phyloP scores from a whole-genome alignment of 2,329 filamentous ascomycete species.

The Alternaria gaisen region DNA sequence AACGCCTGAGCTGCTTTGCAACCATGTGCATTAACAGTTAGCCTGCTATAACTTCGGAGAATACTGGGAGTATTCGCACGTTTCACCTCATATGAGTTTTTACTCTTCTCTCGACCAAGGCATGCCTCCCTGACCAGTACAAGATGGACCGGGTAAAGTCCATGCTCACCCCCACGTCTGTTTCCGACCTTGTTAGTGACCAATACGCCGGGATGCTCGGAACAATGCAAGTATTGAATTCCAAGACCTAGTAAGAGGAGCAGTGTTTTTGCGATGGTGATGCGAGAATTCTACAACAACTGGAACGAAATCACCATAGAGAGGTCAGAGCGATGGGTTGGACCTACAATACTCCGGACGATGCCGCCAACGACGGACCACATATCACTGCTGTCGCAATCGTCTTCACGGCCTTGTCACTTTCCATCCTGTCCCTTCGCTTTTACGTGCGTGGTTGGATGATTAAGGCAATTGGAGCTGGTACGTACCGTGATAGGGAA shows the following conservation, averaged over 20 bases:
- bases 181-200: neutral
- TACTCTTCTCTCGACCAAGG: slow-evolving; percentile 2
- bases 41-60: neutral
- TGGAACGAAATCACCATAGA: neutral
- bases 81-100: slow-evolving; percentile 4
- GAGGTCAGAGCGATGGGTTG: slow-evolving; percentile 18
- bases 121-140: neutral
- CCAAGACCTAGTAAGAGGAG: neutral
- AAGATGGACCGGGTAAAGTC: neutral
- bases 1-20: neutral
- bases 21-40: neutral
- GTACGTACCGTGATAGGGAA: slow-evolving; percentile 6
- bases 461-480: slow-evolving; percentile 23
- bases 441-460: slow-evolving; percentile 23
- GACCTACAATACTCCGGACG: slow-evolving; percentile 21
- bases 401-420: slow-evolving; percentile 14
- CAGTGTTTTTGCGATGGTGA: neutral
- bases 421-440: slow-evolving; percentile 14
- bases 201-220: neutral
- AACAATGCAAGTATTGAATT: neutral
- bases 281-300: neutral
- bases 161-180: neutral
- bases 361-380: slow-evolving; percentile 13
- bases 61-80: neutral
- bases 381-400: slow-evolving; percentile 16